Percentiles rank a stretch among this genome's conserved stretches.
Evolutionary conservation across 2,329 filamentous ascomycete genomes (phyloP).

Genomic region (Colletotrichum navitas): DNA sequence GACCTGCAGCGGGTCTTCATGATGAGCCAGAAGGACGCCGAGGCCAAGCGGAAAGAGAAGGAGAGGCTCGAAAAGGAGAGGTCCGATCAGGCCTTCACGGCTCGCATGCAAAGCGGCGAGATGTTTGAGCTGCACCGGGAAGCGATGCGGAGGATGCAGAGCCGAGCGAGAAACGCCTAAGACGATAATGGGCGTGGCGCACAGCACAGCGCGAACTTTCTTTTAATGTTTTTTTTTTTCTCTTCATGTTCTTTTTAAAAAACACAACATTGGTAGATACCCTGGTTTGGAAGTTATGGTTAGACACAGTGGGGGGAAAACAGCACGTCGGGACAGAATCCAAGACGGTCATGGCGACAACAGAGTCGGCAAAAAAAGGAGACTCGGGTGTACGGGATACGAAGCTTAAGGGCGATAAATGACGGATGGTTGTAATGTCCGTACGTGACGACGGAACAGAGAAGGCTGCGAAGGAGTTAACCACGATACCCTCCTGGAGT

Average conservation of each 20-base stretch:
- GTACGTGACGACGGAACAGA: neutral
- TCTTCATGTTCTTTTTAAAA: neutral
- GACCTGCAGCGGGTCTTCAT: slow-evolving; percentile 68
- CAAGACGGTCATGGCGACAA: slow-evolving; percentile 10
- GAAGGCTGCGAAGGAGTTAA: neutral
- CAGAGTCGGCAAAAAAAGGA: neutral
- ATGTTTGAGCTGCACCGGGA: slow-evolving; percentile 83
- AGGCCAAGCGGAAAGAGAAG: slow-evolving; percentile 70
- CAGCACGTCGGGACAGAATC: slow-evolving; percentile 28
- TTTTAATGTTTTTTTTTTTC: neutral
- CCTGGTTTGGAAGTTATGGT: slow-evolving; percentile 22
- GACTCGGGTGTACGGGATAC: neutral
- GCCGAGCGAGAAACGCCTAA: slow-evolving; percentile 52
- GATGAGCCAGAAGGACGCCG: slow-evolving; percentile 73
- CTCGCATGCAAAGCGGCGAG: slow-evolving; percentile 80
- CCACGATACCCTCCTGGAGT: neutral
- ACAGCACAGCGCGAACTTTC: neutral
- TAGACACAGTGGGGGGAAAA: slow-evolving; percentile 11
- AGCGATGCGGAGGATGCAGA: slow-evolving; percentile 84
- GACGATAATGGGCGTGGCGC: neutral
- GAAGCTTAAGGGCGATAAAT: neutral
- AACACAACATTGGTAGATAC: slow-evolving; percentile 35
- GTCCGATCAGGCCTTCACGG: slow-evolving; percentile 74
- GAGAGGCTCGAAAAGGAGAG: slow-evolving; percentile 69
- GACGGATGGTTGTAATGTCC: slow-evolving; percentile 17